Percentiles rank a stretch among this genome's conserved stretches.
Evolutionary conservation across 2,329 filamentous ascomycete species (phyloP).

Genomic region (Fonsecaea pugnacius): DNA sequence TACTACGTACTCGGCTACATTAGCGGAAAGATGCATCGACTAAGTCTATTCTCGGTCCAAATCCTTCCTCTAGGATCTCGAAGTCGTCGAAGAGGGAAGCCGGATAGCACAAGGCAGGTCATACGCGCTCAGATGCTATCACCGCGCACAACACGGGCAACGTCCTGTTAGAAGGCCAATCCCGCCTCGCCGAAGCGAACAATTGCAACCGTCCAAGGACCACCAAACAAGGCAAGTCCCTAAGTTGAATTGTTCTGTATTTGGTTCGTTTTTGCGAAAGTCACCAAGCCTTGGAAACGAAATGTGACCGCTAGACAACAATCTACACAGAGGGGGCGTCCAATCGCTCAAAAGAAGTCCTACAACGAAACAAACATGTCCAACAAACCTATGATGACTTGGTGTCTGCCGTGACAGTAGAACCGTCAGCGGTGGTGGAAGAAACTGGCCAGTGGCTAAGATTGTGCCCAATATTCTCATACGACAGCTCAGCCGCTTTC

Average conservation of each 20-base stretch:
- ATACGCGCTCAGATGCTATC: neutral
- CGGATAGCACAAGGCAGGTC: neutral
- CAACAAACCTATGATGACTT: too few species aligned
- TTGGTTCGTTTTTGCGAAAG: neutral
- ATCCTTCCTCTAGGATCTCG: conserved; percentile 12
- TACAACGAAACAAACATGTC: too few species aligned
- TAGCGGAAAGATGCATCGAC: neutral
- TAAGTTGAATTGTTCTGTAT: neutral
- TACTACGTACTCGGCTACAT: neutral
- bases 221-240: neutral
- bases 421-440: too few species aligned
- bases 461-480: too few species aligned
- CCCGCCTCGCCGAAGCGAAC: neutral
- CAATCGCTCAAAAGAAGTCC: too few species aligned
- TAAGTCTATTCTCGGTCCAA: conserved; percentile 9
- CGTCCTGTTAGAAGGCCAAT: neutral
- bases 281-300: neutral
- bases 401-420: too few species aligned
- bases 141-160: neutral
- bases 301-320: too few species aligned
- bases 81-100: conserved; percentile 8
- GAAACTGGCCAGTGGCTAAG: too few species aligned
- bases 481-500: too few species aligned
- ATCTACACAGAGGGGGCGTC: too few species aligned
- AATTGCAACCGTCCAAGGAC: neutral